Base-by-base conservation (phyloP, 1,284 basidiomycete species). In the Coniferiporia weirii region DNA sequence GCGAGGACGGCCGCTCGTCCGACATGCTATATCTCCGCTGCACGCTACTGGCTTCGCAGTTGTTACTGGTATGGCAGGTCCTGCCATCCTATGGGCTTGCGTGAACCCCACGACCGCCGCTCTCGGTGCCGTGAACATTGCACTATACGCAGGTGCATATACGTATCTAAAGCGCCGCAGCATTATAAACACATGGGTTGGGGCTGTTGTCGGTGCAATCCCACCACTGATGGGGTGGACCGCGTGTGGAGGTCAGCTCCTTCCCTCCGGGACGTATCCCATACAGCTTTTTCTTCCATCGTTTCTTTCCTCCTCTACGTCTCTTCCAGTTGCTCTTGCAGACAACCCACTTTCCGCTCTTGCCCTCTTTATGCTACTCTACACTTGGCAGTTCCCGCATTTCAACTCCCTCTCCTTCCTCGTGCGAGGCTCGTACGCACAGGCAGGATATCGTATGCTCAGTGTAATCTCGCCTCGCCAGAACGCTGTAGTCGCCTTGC, bases 151-250 rank as follows among this genome's bases (percentile, higher is more conserved):
- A 1, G 94, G 91, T 1, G 75, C 89, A 17, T 99, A 99, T 73
- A 99, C 97, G 1, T 93, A 89, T 71, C 80, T 96, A 75, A 99
- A 99, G 72, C 83, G 97, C n/a, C 85, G 85, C 67, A 86, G 82
- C 64, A 81, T 92, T n/a, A 77, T 79, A 67, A 99, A 98, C 71
- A 99, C 96, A 1, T 98, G 96, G 96, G 82, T 98, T 9, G 96
- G 96, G 8, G 83, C 93, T 0, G 78, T 98, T 46, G 95, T 99
- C 1, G 96, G 96, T 36, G 95, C 81, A 0, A 79, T 98, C 10
- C 97, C 96, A 2, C 95, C 97, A 1, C 75, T 99, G 54, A 99
- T 99, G 92, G 96, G 96, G 55, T 99, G 96, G 95, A 89, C 95
- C 2, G 96, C 96, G 0, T 93, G 91, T 61, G 95, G 94, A 0